Evolutionary conservation across 2,329 filamentous ascomycete genomes (phyloP), one percentile per base, ranked within the genome.

Genomic region (Colletotrichum sp.): DNA sequence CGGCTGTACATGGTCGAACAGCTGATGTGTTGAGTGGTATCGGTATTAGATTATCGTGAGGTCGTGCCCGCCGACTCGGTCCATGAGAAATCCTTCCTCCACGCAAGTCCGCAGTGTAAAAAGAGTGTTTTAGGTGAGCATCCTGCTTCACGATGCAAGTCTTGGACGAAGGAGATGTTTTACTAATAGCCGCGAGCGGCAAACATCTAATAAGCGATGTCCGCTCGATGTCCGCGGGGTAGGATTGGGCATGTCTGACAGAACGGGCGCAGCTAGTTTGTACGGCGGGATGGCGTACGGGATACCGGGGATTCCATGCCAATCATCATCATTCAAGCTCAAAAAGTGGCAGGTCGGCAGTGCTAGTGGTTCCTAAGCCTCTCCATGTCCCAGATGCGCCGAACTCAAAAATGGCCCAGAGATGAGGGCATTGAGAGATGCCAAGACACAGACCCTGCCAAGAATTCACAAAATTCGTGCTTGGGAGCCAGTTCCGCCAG

Each of bases 11-110:
- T 75, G 59, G 5, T 27, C 22, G 57, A 3, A 9, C n/a, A 48
- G 34, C 11, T n/a, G 8, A 16, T 36, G n/a, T 32, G 36, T 48
- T 66, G 36, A 28, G 25, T 13, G 6, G 2, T 32, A 27, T 27
- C 19, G 22, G 15, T 63, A 34, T 72, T 39, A 61, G 60, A 28
- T 68, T 39, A 28, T 34, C 25, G 55, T 34, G 39, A 55, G 27
- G 72, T 67, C 68, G 63, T 75, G 28, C 68, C 72, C 63, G 68
- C 68, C 72, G 68, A 63, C 63, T 39, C 16, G 44, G 28, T 28
- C 55, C 52, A n/a, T 60, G 57, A 44, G 25, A 11, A 15, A 11
- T 52, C 19, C 28, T 32, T 27, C 30, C 63, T 68, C 55, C 48
- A 27, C 68, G 34, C 22, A 25, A 48, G 22, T 16, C 19, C 25